Evolutionary conservation across 2,329 filamentous ascomycete genomes (phyloP).

Genomic region (Beauveria sp.): DNA sequence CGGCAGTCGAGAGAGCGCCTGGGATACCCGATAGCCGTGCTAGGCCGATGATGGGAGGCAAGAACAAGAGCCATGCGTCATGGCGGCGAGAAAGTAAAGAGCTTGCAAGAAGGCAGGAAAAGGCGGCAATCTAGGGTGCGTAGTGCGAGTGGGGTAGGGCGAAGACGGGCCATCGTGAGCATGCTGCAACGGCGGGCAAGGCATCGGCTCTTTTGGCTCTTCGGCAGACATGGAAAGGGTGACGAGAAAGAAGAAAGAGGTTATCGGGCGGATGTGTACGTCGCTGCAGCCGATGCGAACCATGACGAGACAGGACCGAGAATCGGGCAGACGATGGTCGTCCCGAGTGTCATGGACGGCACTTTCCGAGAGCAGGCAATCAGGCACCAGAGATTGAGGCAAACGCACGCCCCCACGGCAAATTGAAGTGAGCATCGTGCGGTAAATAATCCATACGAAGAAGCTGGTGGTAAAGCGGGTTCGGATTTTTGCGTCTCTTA

Average conservation of each 20-base stretch:
- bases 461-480: neutral
- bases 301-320: neutral
- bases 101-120: neutral
- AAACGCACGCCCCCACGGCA: neutral
- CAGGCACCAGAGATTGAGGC: neutral
- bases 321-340: neutral
- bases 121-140: neutral
- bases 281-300: neutral
- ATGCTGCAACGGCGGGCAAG: neutral
- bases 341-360: constrained; percentile 1
- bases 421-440: too few species aligned
- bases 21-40: neutral
- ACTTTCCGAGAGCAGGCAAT: neutral
- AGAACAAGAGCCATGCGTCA: too few species aligned
- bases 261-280: neutral
- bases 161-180: neutral
- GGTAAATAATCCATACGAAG: too few species aligned
- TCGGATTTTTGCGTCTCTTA: neutral
- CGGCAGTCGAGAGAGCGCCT: neutral
- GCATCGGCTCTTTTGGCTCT: neutral
- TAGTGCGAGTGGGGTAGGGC: neutral
- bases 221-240: neutral
- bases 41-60: neutral
- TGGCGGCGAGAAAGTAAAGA: neutral
- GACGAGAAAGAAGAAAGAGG: neutral